A percentile compares a stretch with the other conserved stretches of the same genome.
Conservation (phyloP, 176 grass and related monocot species). For the Oryza brachyantha region DNA sequence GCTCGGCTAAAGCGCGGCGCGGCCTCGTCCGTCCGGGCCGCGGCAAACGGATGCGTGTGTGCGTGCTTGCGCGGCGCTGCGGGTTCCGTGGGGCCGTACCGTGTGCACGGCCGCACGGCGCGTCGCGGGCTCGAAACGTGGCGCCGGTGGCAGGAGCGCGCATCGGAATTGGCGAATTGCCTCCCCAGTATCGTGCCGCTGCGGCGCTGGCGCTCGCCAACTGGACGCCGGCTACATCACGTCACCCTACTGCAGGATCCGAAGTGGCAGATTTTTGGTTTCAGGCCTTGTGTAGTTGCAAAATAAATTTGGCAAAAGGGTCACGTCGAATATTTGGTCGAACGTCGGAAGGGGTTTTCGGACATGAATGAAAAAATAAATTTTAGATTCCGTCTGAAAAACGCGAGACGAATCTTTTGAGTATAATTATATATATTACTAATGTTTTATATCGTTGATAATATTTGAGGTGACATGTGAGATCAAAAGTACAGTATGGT, state of each 20-base stretch:
- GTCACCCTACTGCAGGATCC: not conserved
- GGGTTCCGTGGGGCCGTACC: not conserved
- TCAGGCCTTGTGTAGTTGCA: too few relatives aligned
- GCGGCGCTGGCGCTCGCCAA: not conserved
- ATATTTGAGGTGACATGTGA: too few relatives aligned
- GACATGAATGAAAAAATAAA: too few relatives aligned
- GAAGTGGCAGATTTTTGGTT: not conserved
- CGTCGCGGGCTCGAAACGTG: constrained; percentile 36
- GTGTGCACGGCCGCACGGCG: not conserved
- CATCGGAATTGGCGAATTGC: not conserved
- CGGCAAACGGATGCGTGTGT: not conserved
- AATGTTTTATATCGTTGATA: too few relatives aligned
- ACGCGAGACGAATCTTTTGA: too few relatives aligned
- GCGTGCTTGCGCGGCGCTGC: not conserved
- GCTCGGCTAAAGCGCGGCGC: not conserved
- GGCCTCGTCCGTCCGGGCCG: not conserved
- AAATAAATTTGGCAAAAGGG: too few relatives aligned
- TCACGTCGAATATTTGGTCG: too few relatives aligned
- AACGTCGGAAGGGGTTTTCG: too few relatives aligned
- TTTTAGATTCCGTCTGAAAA: too few relatives aligned
- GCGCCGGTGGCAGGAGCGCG: not conserved
- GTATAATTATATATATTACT: too few relatives aligned
- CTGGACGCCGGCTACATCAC: not conserved
- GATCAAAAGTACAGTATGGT: too few relatives aligned
- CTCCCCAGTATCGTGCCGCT: not conserved